Conservation (phyloP, 306 rosid species). For the Lotus japonicus region DNA sequence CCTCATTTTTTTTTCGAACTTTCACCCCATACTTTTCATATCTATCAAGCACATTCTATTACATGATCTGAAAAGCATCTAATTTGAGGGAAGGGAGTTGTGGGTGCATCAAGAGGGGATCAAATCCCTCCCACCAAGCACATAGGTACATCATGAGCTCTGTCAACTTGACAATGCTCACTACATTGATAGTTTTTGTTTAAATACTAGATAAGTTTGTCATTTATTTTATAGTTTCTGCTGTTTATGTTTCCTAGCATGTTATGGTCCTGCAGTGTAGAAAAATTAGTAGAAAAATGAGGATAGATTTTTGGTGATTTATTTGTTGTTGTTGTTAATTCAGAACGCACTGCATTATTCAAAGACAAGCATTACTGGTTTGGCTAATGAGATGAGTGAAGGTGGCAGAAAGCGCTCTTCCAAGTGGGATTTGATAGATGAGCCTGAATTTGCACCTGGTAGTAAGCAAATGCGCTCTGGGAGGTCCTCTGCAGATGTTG, state of each 20-base stretch:
- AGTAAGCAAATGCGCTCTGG: constrained; percentile 48
- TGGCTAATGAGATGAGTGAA: constrained; percentile 64
- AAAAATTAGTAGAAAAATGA: neutral
- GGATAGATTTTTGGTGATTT: constrained; percentile 14
- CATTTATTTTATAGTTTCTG: neutral
- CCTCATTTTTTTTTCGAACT: too few species aligned
- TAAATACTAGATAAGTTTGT: neutral
- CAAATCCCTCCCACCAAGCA: too few species aligned
- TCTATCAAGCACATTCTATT: too few species aligned
- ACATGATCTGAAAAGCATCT: too few species aligned
- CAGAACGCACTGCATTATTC: constrained; percentile 35
- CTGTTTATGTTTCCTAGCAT: neutral
- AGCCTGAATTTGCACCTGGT: constrained; percentile 46
- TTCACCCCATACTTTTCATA: too few species aligned
- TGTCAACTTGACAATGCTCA: too few species aligned
- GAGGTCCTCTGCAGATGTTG: constrained; percentile 55
- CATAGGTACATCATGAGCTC: too few species aligned
- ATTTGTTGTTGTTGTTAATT: constrained; percentile 22
- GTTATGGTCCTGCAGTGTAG: constrained; percentile 1
- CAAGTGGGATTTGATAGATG: constrained; percentile 86
- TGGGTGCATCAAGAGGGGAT: too few species aligned
- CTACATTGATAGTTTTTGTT: neutral
- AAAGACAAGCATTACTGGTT: constrained; percentile 24
- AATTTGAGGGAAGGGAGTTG: too few species aligned
- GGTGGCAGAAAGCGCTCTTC: constrained; percentile 70